These are phyloP conservation scores for Diaporthe ampelina DNA, from an alignment of 2,329 filamentous ascomycete genomes.

Conservation along the genomic window DNA sequence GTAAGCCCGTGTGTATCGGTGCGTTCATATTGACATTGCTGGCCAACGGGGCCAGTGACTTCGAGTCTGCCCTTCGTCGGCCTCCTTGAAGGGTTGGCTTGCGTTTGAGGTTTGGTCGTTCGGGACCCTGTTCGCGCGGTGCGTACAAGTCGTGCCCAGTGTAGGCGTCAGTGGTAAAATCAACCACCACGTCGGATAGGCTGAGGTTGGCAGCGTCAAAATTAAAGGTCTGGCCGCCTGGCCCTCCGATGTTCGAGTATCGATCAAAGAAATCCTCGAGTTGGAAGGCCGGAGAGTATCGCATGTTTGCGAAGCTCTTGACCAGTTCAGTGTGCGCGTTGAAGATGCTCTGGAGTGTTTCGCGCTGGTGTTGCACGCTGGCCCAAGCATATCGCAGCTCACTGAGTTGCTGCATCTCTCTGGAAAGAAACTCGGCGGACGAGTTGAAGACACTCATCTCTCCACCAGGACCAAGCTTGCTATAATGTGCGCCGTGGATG, in stretches of 20 bases:
- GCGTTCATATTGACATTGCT: constrained; percentile 47
- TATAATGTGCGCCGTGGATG: constrained; percentile 87
- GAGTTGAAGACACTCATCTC: constrained; percentile 74
- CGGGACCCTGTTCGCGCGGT: constrained; percentile 50
- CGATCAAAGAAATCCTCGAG: constrained; percentile 90
- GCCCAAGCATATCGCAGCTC: constrained; percentile 84
- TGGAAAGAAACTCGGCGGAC: constrained; percentile 77
- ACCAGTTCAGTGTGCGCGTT: constrained; percentile 86
- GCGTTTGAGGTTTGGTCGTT: constrained; percentile 61
- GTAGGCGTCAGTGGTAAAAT: constrained; percentile 71
- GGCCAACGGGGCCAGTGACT: constrained; percentile 53
- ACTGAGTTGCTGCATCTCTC: constrained; percentile 84
- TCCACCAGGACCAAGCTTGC: constrained; percentile 59
- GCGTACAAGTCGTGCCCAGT: constrained; percentile 63
- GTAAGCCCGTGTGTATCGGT: constrained; percentile 48
- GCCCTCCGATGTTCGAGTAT: constrained; percentile 72
- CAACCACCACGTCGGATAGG: constrained; percentile 75
- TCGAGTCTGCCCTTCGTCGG: constrained; percentile 57
- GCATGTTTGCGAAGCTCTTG: constrained; percentile 76
- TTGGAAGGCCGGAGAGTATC: constrained; percentile 85
- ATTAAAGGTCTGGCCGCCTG: constrained; percentile 70
- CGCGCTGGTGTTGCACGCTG: constrained; percentile 83
- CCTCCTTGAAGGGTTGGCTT: constrained; percentile 60
- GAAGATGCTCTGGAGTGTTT: constrained; percentile 83
- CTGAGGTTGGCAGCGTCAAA: constrained; percentile 84